Evolutionary conservation across 164 flowering plant species (phyloP), one percentile per base, ranked within the genome.

Genomic region (Santalum album): DNA sequence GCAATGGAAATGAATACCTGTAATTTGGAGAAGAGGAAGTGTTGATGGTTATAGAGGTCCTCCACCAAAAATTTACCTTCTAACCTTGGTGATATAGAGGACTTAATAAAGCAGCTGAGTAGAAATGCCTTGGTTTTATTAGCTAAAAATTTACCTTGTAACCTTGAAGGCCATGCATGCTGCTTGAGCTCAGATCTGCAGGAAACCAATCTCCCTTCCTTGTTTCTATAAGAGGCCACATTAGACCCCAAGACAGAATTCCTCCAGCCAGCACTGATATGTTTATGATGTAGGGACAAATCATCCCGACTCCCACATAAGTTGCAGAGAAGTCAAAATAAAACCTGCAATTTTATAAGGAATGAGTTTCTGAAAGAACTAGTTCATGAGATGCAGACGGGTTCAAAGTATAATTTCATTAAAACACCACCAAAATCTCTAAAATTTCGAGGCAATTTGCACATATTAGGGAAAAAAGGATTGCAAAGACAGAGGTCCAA

Each of bases 281-380:
- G 43, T 53, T 53, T 53, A 53, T 35, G 25, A 53, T 53, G 43
- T 53, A 20, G 24, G 55, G 55, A 9, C 55, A 53, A 11, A 53
- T 53, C 55, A 53, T 53, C 43, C 55, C 55, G 2, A 53, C 55
- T 35, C 55, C 55, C 19, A 53, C 55, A 34, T 53, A 53, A 11
- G 55, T 53, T 18, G 55, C 55, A 11, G 55, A 53, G n/a, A 53
- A 53, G n/a, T 53, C 55, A 53, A 53, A 53, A 22, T 20, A 53
- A 19, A 53, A 53, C 55, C 55, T 53, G 43, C 16, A 32, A 18
- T 34, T 53, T 23, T 7, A 22, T 7, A 14, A 49, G 16, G 21
- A 14, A 14, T 7, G 40, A 9, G 12, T 36, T 36, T 7, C 40
- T 36, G 6, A 14, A 36, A 5, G 40, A 36, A 29, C n/a, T n/a